A percentile compares a stretch with the other conserved stretches of the same genome.
Evolutionary conservation across 148 eudicot genomes (phyloP).

Genomic region (Suaeda aralocaspica): DNA sequence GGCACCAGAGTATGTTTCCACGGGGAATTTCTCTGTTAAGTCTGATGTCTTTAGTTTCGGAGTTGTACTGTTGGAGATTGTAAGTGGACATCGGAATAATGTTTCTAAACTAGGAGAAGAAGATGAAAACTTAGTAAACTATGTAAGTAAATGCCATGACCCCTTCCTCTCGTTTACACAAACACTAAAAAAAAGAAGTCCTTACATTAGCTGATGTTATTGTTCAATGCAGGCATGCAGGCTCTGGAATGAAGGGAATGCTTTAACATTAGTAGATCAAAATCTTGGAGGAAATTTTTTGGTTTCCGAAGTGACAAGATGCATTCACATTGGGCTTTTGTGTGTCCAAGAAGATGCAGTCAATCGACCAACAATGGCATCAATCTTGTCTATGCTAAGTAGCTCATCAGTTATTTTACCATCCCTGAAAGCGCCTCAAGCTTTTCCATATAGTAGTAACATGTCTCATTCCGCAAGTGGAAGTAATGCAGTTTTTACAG

Average conservation of each 20-base stretch:
- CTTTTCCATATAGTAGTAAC: conserved; percentile 13
- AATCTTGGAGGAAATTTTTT: not conserved
- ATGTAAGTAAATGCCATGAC: not conserved
- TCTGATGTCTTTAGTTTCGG: conserved; percentile 6
- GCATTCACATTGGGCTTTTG: not conserved
- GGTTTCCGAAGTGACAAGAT: not conserved
- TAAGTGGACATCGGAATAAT: not conserved
- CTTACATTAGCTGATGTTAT: not conserved
- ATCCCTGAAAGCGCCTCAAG: conserved; percentile 6
- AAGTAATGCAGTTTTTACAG: conserved; percentile 17
- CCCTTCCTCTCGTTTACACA: not conserved
- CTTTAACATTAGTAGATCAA: not conserved
- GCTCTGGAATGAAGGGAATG: not conserved
- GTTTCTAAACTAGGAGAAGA: not conserved
- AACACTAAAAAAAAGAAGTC: no score
- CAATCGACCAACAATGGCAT: not conserved
- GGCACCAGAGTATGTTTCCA: not conserved
- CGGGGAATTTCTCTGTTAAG: not conserved
- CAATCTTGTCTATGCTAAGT: not conserved
- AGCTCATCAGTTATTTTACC: conserved; percentile 19
- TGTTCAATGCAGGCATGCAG: not conserved
- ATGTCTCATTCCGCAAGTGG: not conserved
- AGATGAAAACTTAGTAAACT: not conserved
- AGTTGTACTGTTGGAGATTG: not conserved
- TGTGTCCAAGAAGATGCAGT: conserved; percentile 6